These are phyloP conservation scores for Solanum verrucosum DNA, from an alignment of 257 asterid species.

Conservation along the genomic window DNA sequence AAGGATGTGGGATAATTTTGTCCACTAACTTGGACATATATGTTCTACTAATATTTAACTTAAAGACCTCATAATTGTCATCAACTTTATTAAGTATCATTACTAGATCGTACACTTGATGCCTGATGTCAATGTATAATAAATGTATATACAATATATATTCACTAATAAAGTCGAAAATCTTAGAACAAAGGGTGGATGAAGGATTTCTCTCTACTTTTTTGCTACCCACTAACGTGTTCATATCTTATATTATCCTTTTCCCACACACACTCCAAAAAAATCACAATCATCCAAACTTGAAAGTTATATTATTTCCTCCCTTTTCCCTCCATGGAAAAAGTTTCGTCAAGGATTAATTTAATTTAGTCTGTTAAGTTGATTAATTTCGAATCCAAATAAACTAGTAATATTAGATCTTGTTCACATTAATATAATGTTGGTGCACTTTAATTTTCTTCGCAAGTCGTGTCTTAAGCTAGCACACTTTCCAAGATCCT, in stretches of 20 bases:
- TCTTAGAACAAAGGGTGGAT: not conserved
- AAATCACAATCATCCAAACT: not conserved
- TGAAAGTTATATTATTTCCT: not conserved
- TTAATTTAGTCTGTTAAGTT: not conserved
- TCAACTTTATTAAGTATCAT: not conserved
- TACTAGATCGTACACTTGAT: not conserved
- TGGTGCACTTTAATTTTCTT: not conserved
- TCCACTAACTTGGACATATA: not conserved
- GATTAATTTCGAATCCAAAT: not conserved
- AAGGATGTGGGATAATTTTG: not conserved
- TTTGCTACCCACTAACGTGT: not conserved
- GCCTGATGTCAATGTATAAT: not conserved
- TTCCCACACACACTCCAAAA: not conserved
- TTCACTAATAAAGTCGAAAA: not conserved
- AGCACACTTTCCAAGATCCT: not conserved
- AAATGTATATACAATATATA: too few species aligned
- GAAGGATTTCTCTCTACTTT: not conserved
- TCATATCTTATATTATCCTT: not conserved
- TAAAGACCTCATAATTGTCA: not conserved
- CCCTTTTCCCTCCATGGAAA: not conserved
- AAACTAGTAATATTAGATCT: not conserved
- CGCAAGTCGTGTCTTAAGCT: not conserved
- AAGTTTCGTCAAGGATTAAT: not conserved
- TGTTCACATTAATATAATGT: not conserved
- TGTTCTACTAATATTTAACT: not conserved